A percentile compares a stretch with the other conserved stretches of the same genome.
These are phyloP conservation scores for Lactarius evosmus DNA, from an alignment of 768 basidiomycete genomes.

Conservation along the genomic window DNA sequence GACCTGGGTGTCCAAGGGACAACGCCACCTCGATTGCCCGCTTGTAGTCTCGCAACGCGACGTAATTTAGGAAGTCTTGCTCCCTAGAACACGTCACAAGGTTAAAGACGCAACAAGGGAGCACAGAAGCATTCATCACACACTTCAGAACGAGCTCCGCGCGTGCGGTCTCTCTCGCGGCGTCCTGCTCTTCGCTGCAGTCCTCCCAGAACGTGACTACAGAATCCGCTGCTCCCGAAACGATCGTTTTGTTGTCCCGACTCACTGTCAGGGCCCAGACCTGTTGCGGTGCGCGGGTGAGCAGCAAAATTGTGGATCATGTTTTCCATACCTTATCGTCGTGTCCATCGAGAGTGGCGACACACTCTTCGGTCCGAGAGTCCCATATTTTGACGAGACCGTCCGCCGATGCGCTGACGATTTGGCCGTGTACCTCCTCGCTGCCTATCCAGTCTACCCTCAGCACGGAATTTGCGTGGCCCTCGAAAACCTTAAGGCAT, in stretches of 20 bases:
- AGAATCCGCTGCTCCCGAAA: constrained; percentile 95
- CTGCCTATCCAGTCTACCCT: constrained; percentile 88
- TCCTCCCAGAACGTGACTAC: constrained; percentile 96
- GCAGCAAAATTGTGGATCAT: not conserved
- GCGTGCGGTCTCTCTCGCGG: constrained; percentile 69
- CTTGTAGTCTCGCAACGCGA: constrained; percentile 83
- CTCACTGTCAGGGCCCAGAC: constrained; percentile 95
- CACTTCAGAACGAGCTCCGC: constrained; percentile 78
- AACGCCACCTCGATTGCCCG: constrained; percentile 90
- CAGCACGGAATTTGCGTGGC: constrained; percentile 95
- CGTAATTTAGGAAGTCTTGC: constrained; percentile 92
- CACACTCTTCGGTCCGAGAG: constrained; percentile 82
- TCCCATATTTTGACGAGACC: constrained; percentile 97
- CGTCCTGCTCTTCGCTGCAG: constrained; percentile 79
- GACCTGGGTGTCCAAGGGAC: constrained; percentile 89
- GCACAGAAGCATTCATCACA: constrained; percentile 32
- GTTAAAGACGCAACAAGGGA: constrained; percentile 1
- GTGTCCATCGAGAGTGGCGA: constrained; percentile 90
- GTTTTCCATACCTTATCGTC: constrained; percentile 79
- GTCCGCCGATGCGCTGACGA: constrained; percentile 89
- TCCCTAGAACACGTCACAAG: constrained; percentile 53
- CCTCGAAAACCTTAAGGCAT: constrained; percentile 95
- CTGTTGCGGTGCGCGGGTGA: constrained; percentile 40
- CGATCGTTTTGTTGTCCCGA: constrained; percentile 75
- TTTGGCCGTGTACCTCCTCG: constrained; percentile 47